These are phyloP conservation scores for Mycena sanguinolenta DNA, from an alignment of 768 basidiomycete genomes.

Conservation along the genomic window DNA sequence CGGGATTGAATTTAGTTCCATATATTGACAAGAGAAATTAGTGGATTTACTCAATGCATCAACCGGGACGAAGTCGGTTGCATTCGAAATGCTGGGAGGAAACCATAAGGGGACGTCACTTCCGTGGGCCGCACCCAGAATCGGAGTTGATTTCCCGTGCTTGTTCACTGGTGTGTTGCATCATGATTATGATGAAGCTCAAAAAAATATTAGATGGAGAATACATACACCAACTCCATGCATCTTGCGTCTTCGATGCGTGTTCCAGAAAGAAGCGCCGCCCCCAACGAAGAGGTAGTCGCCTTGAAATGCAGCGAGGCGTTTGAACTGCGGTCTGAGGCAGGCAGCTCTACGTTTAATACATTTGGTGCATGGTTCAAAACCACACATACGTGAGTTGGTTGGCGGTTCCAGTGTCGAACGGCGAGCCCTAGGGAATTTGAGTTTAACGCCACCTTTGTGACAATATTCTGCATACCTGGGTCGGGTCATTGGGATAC, in stretches of 20 bases:
- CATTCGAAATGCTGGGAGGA: conserved; percentile 1
- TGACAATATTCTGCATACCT: not conserved
- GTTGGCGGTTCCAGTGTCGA: conserved; percentile 26
- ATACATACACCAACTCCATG: conserved; percentile 32
- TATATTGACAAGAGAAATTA: not conserved
- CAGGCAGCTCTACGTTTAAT: too few relatives aligned
- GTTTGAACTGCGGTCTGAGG: conserved; percentile 30
- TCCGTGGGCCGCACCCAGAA: conserved; percentile 20
- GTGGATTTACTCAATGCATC: conserved; percentile 19
- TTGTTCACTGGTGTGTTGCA: conserved; percentile 22
- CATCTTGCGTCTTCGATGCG: conserved; percentile 20
- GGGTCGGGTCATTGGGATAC: conserved; percentile 25
- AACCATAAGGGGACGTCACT: conserved; percentile 28
- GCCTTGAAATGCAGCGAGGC: conserved; percentile 31
- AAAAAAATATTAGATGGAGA: not conserved
- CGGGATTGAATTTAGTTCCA: not conserved
- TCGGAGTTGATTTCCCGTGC: conserved; percentile 17
- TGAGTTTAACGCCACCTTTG: not conserved
- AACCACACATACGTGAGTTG: conserved; percentile 24
- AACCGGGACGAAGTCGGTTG: not conserved
- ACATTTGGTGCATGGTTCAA: too few relatives aligned
- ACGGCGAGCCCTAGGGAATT: conserved; percentile 26
- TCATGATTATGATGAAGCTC: not conserved
- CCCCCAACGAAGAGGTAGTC: conserved; percentile 20
- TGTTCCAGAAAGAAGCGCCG: conserved; percentile 28